A percentile compares a stretch with the other conserved stretches of the same genome.
These are phyloP conservation scores for Cornus controversa DNA, from an alignment of 148 eudicot species.

Conservation along the genomic window DNA sequence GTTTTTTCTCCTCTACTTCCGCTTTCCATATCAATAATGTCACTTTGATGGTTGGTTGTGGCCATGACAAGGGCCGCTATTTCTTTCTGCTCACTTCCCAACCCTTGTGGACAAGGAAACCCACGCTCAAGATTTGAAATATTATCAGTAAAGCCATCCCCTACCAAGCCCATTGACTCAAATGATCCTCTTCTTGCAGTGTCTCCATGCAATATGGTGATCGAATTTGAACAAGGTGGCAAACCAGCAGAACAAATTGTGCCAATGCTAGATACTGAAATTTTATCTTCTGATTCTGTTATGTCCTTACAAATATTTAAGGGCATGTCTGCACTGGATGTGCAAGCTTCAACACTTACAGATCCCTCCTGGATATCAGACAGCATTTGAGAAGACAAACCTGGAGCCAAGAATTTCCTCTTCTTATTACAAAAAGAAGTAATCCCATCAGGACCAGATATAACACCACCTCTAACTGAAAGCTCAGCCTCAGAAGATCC, in stretches of 20 bases:
- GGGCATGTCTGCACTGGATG: conserved; percentile 18
- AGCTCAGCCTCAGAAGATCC: conserved; percentile 17
- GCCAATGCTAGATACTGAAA: conserved; percentile 13
- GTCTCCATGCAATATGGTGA: conserved; percentile 8
- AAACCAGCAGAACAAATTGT: conserved; percentile 8
- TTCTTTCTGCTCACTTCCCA: conserved; percentile 22
- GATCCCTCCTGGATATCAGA: conserved; percentile 29
- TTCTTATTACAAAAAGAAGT: conserved; percentile 33
- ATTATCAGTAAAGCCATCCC: conserved; percentile 23
- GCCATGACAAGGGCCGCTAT: conserved; percentile 16
- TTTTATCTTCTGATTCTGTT: conserved; percentile 17
- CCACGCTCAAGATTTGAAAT: conserved; percentile 18
- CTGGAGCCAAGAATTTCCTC: conserved; percentile 28
- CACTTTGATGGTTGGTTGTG: conserved; percentile 11
- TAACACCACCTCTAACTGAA: conserved; percentile 13
- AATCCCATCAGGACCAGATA: conserved; percentile 23
- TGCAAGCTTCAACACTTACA: conserved; percentile 17
- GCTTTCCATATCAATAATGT: conserved; percentile 22
- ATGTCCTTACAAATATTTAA: conserved; percentile 7
- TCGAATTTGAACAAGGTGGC: conserved; percentile 8
- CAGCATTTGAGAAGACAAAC: conserved; percentile 15
- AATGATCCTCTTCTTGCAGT: conserved; percentile 13
- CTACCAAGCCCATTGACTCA: conserved; percentile 16
- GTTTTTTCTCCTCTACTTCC: conserved; percentile 9
- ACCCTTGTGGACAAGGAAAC: conserved; percentile 16